Conservation (phyloP, 768 basidiomycete genomes). For the Sarcodon aspratus region DNA sequence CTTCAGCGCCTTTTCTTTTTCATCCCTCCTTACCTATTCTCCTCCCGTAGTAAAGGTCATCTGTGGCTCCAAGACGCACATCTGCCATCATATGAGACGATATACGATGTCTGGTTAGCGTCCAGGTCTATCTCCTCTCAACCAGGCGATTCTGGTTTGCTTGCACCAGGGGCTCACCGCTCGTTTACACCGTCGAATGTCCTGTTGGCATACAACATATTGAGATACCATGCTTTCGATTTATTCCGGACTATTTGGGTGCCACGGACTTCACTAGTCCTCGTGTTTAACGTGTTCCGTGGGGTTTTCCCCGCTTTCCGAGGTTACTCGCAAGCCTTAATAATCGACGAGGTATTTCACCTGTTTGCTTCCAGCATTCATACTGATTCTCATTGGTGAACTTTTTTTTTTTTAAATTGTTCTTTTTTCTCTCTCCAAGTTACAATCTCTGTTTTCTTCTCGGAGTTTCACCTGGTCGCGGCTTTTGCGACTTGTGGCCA, state of each 20-base stretch:
- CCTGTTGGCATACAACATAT: slow-evolving; percentile 42
- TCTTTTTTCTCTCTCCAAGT: slow-evolving; percentile 25
- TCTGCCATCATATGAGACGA: neutral
- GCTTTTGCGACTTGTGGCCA: slow-evolving; percentile 42
- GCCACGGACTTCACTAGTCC: slow-evolving; percentile 58
- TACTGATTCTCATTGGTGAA: no score
- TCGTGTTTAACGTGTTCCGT: slow-evolving; percentile 56
- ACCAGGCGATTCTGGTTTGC: slow-evolving; percentile 6
- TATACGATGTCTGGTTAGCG: slow-evolving; percentile 17
- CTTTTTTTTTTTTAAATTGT: neutral
- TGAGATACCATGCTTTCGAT: slow-evolving; percentile 41
- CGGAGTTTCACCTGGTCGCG: slow-evolving; percentile 63
- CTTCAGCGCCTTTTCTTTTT: neutral
- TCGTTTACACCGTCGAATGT: slow-evolving; percentile 46
- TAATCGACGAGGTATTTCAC: slow-evolving; percentile 61
- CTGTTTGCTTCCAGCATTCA: no score
- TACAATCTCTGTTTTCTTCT: slow-evolving; percentile 60
- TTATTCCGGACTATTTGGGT: slow-evolving; percentile 38
- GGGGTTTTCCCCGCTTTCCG: slow-evolving; percentile 75
- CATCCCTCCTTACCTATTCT: neutral
- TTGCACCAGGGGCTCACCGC: slow-evolving; percentile 57
- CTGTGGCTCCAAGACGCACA: neutral
- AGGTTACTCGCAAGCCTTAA: slow-evolving; percentile 78
- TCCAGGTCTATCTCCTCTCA: slow-evolving; percentile 10
- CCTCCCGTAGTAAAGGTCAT: neutral